These are phyloP conservation scores for Pseudogymnoascus sp. DNA, from an alignment of 2,329 filamentous ascomycete species.

Conservation along the genomic window DNA sequence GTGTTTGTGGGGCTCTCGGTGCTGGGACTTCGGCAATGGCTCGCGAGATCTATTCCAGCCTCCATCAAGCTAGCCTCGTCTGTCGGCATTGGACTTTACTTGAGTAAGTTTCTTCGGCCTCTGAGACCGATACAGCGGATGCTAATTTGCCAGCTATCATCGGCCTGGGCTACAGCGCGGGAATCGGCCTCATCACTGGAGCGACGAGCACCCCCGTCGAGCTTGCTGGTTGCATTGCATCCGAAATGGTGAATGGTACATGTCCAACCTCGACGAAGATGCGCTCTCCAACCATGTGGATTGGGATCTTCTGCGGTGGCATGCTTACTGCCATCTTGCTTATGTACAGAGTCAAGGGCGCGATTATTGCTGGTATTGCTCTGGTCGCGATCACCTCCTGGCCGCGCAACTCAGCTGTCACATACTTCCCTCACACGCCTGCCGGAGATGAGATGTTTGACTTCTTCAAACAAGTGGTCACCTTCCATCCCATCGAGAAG, in stretches of 20 bases:
- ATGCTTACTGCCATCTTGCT: slow-evolving; percentile 72
- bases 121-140: background rate
- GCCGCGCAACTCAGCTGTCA: slow-evolving; percentile 68
- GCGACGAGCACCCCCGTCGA: slow-evolving; percentile 60
- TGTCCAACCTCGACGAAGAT: slow-evolving; percentile 64
- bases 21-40: slow-evolving; percentile 78
- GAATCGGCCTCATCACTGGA: slow-evolving; percentile 71
- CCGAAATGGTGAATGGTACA: slow-evolving; percentile 36
- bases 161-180: slow-evolving; percentile 70
- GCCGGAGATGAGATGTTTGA: slow-evolving; percentile 65
- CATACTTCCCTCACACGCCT: slow-evolving; percentile 68
- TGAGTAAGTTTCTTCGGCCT: slow-evolving; percentile 33
- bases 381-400: slow-evolving; percentile 84
- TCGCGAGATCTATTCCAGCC: slow-evolving; percentile 72
- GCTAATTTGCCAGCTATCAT: slow-evolving; percentile 44
- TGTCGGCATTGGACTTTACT: slow-evolving; percentile 77
- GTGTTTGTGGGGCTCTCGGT: slow-evolving; percentile 76
- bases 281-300: slow-evolving; percentile 77
- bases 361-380: slow-evolving; percentile 74
- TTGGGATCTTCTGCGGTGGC: slow-evolving; percentile 80
- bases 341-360: slow-evolving; percentile 81
- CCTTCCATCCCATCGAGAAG: slow-evolving; percentile 68
- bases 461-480: slow-evolving; percentile 83
- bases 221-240: slow-evolving; percentile 50
- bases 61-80: slow-evolving; percentile 83